phyloP scores from a whole-genome alignment of 371 early-diverging fungal genomes.

The Mortierella sp. region DNA sequence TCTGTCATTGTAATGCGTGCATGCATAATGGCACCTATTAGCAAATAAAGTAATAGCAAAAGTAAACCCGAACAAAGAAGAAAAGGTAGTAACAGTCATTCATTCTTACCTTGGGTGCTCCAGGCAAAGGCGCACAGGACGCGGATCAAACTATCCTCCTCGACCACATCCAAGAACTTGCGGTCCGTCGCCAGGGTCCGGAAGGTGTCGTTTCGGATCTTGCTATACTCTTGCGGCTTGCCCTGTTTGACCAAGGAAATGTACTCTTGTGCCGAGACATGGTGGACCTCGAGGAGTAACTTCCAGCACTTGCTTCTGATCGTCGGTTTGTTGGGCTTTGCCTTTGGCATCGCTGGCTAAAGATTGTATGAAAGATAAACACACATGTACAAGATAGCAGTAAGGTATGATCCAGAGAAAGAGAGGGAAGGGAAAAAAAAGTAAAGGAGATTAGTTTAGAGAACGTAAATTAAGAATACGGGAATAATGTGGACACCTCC shows the following conservation, averaged over 20 bases:
- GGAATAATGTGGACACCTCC: background rate
- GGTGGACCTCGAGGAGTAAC: conserved; percentile 81
- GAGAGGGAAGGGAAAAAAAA: background rate
- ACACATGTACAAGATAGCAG: conserved; percentile 1
- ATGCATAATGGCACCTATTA: background rate
- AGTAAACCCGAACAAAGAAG: no score
- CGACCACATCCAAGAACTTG: conserved; percentile 78
- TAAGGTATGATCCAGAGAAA: background rate
- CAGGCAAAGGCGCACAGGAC: conserved; percentile 93
- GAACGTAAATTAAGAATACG: background rate
- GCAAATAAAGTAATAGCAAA: background rate
- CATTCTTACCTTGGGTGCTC: conserved; percentile 62
- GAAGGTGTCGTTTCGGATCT: conserved; percentile 93
- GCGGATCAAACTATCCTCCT: conserved; percentile 84
- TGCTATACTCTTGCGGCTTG: conserved; percentile 75
- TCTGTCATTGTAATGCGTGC: background rate
- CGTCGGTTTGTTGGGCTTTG: conserved; percentile 20
- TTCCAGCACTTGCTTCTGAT: conserved; percentile 79
- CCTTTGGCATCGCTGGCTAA: conserved; percentile 1
- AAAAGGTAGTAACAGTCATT: background rate
- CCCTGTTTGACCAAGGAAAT: conserved; percentile 79
- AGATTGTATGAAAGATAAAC: background rate
- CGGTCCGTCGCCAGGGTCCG: conserved; percentile 90
- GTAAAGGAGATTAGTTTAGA: background rate
- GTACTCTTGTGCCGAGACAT: conserved; percentile 84